phyloP scores from a whole-genome alignment of 371 early-diverging fungal genomes.

The Smittium culicis region DNA sequence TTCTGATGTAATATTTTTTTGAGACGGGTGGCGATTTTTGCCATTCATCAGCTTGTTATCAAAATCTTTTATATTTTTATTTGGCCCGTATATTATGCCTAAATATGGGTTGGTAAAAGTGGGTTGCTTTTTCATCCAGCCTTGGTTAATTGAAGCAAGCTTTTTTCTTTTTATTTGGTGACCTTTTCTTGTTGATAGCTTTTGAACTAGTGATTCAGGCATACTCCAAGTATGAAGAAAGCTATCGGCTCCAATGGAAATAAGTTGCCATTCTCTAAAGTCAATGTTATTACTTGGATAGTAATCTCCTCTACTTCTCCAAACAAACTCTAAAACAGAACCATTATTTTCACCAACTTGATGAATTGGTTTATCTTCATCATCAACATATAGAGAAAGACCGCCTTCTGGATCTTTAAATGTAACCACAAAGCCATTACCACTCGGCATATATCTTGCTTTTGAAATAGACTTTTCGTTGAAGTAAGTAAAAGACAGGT shows the following conservation, averaged over 20 bases:
- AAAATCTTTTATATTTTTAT: neutral
- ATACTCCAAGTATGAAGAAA: neutral
- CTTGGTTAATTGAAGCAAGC: neutral
- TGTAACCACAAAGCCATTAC: constrained; percentile 5
- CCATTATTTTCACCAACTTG: neutral
- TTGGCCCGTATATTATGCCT: neutral
- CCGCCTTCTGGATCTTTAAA: constrained; percentile 8
- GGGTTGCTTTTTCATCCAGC: constrained; percentile 9
- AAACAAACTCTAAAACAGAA: constrained; percentile 2
- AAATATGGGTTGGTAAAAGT: constrained; percentile 1
- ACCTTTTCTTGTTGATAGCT: neutral
- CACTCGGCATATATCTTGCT: constrained; percentile 4
- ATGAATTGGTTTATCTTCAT: neutral
- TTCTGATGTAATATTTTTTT: neutral
- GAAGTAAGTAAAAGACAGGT: constrained; percentile 2
- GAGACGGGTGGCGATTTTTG: neutral
- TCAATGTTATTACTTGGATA: neutral
- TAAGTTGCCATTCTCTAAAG: constrained; percentile 7
- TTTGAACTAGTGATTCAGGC: neutral
- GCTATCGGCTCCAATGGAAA: neutral
- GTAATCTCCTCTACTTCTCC: constrained; percentile 7
- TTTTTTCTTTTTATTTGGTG: neutral
- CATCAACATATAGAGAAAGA: neutral
- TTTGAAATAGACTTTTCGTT: constrained; percentile 1
- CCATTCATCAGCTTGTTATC: neutral